These are phyloP conservation scores for Cryphonectria radicalis DNA, from an alignment of 2,329 filamentous ascomycete genomes.

Conservation along the genomic window DNA sequence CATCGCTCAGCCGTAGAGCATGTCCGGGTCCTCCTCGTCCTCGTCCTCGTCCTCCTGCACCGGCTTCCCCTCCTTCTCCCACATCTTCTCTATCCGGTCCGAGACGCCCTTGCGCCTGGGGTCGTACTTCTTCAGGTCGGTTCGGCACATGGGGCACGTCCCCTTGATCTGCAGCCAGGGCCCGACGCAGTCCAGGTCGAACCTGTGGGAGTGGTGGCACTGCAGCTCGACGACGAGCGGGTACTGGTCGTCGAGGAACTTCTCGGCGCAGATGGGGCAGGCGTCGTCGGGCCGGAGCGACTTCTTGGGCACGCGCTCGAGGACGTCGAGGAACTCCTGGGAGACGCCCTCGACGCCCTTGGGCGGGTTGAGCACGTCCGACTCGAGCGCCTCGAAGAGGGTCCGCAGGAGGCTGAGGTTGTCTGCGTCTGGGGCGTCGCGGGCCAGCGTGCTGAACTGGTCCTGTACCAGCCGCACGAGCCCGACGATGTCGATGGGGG, in stretches of 20 bases:
- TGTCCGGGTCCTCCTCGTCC: conserved; percentile 57
- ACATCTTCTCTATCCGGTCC: conserved; percentile 25
- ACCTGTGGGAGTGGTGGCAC: conserved; percentile 59
- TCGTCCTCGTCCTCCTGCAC: conserved; percentile 57
- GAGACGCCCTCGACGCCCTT: conserved; percentile 56
- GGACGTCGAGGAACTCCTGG: conserved; percentile 62
- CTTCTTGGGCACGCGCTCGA: conserved; percentile 62
- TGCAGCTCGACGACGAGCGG: conserved; percentile 68
- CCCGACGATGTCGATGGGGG: conserved; percentile 60
- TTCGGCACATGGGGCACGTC: conserved; percentile 66
- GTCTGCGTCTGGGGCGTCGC: conserved; percentile 50
- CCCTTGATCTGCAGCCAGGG: conserved; percentile 69
- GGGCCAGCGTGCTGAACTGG: conserved; percentile 58
- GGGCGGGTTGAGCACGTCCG: conserved; percentile 57
- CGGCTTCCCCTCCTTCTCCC: conserved; percentile 53
- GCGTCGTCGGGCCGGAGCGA: conserved; percentile 53
- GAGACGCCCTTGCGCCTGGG: conserved; percentile 22
- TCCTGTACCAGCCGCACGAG: conserved; percentile 63
- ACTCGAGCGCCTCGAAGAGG: conserved; percentile 53
- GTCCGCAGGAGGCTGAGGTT: conserved; percentile 56
- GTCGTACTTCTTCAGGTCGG: conserved; percentile 56
- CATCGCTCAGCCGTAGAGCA: conserved; percentile 47
- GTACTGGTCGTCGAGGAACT: conserved; percentile 64
- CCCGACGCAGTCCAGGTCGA: conserved; percentile 70
- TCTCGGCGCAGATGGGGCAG: conserved; percentile 67